These are phyloP conservation scores for Globisporangium spinosum DNA, from an alignment of 352 stramenopile species.

Conservation along the genomic window DNA sequence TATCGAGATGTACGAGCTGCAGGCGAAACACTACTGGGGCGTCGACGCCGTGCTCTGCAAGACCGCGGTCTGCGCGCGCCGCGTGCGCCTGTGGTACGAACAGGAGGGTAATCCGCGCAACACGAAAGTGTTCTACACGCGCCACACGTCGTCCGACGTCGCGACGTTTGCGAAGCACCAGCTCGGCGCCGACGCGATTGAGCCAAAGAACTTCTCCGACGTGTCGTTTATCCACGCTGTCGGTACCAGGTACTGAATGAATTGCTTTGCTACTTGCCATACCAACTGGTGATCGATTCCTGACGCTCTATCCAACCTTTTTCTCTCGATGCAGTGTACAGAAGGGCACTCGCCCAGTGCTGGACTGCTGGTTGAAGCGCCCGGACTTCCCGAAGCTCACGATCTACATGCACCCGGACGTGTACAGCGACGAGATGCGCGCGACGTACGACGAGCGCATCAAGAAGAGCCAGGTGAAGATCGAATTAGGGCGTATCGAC, in stretches of 20 bases:
- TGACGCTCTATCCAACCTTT: neutral
- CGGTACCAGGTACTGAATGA: slow-evolving; percentile 19
- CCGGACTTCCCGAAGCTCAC: slow-evolving; percentile 29
- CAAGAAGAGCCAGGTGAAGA: slow-evolving; percentile 11
- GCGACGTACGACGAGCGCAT: slow-evolving; percentile 11
- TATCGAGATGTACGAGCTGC: slow-evolving; percentile 64
- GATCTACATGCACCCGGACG: slow-evolving; percentile 22
- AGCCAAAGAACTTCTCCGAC: slow-evolving; percentile 28
- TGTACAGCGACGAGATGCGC: slow-evolving; percentile 20
- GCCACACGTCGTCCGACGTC: slow-evolving; percentile 55
- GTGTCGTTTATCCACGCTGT: slow-evolving; percentile 31
- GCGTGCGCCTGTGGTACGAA: slow-evolving; percentile 42
- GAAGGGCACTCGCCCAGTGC: slow-evolving; percentile 29
- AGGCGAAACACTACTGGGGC: slow-evolving; percentile 34
- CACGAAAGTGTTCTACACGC: slow-evolving; percentile 50
- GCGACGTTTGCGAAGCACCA: slow-evolving; percentile 26
- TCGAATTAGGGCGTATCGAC: slow-evolving; percentile 12
- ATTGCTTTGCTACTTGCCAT: neutral
- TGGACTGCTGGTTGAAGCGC: slow-evolving; percentile 33
- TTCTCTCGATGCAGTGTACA: slow-evolving; percentile 21
- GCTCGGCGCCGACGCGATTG: slow-evolving; percentile 22
- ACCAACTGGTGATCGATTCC: too few relatives aligned
- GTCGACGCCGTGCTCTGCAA: slow-evolving; percentile 49
- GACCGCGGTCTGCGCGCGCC: slow-evolving; percentile 39
- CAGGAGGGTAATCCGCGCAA: slow-evolving; percentile 58